Percentiles rank a stretch among this genome's conserved stretches.
Conservation (phyloP, 2,329 filamentous ascomycete genomes). For the Monosporascus sp. region DNA sequence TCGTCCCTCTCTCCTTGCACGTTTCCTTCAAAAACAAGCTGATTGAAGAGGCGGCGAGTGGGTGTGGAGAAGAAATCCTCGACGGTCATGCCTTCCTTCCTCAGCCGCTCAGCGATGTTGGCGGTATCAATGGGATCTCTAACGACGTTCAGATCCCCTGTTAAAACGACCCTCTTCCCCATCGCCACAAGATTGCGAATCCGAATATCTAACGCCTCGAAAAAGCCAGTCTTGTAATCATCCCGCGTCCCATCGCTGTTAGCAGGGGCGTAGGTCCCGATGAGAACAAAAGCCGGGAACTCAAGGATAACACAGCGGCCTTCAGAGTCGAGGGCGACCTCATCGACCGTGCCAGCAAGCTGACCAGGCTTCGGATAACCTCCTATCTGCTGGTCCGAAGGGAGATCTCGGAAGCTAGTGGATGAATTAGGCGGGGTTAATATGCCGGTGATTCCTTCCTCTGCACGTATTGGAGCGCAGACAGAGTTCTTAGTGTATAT, state of each 20-base stretch:
- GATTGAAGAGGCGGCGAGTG: slow-evolving; percentile 75
- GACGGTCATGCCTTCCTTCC: slow-evolving; percentile 61
- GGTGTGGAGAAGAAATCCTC: slow-evolving; percentile 70
- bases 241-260: slow-evolving; percentile 79
- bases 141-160: slow-evolving; percentile 83
- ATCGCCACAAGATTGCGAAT: slow-evolving; percentile 75
- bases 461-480: slow-evolving; percentile 81
- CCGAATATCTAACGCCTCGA: slow-evolving; percentile 73
- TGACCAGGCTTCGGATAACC: slow-evolving; percentile 75
- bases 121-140: slow-evolving; percentile 69
- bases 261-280: slow-evolving; percentile 89
- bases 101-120: slow-evolving; percentile 64
- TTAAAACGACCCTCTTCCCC: slow-evolving; percentile 80
- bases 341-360: slow-evolving; percentile 59
- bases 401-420: slow-evolving; percentile 68
- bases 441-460: slow-evolving; percentile 87
- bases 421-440: slow-evolving; percentile 68
- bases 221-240: slow-evolving; percentile 75
- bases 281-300: slow-evolving; percentile 88
- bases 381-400: slow-evolving; percentile 71
- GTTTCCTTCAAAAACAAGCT: slow-evolving; percentile 69
- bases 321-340: slow-evolving; percentile 75
- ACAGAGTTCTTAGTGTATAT: slow-evolving; percentile 88
- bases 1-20: slow-evolving; percentile 63
- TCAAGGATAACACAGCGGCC: slow-evolving; percentile 87